Percentiles rank a stretch among this genome's conserved stretches.
Conservation (phyloP, 768 basidiomycete genomes). For the Suillus alpinus region DNA sequence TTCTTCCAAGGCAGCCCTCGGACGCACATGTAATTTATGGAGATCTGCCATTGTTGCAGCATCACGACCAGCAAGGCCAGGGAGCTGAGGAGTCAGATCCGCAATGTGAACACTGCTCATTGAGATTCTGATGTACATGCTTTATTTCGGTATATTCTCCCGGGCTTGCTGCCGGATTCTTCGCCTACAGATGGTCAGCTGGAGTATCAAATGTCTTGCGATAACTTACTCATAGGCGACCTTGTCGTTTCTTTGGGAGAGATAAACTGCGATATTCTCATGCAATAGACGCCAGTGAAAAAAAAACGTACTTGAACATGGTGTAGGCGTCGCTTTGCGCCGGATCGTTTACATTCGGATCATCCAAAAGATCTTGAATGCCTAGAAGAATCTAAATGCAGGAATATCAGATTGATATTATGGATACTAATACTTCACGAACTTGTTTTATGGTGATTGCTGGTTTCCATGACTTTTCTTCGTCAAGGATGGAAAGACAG, state of each 20-base stretch:
- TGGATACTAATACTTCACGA: constrained; percentile 9
- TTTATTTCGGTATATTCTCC: constrained; percentile 83
- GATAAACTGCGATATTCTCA: constrained; percentile 10
- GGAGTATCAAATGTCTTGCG: background rate
- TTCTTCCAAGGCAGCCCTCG: constrained; percentile 92
- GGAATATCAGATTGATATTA: background rate
- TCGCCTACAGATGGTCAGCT: constrained; percentile 46
- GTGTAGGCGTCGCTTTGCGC: constrained; percentile 99
- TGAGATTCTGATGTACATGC: constrained; percentile 41
- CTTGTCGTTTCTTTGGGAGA: constrained; percentile 76
- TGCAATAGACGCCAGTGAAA: background rate
- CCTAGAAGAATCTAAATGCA: constrained; percentile 80
- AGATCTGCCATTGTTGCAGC: constrained; percentile 94
- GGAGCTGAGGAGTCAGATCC: constrained; percentile 88
- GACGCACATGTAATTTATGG: constrained; percentile 93
- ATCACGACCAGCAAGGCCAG: constrained; percentile 95
- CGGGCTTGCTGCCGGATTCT: constrained; percentile 83
- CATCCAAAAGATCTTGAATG: constrained; percentile 92
- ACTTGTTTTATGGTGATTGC: constrained; percentile 99
- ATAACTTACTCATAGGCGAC: constrained; percentile 81
- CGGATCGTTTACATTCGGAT: constrained; percentile 96
- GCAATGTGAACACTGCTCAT: constrained; percentile 73
- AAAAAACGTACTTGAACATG: constrained; percentile 85
- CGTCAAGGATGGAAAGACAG: constrained; percentile 95
- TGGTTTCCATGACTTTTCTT: constrained; percentile 99